Percentiles rank a stretch among this genome's conserved stretches.
Evolutionary conservation across 2,329 filamentous ascomycete species (phyloP).

Genomic region (Nannizziopsis barbatae): DNA sequence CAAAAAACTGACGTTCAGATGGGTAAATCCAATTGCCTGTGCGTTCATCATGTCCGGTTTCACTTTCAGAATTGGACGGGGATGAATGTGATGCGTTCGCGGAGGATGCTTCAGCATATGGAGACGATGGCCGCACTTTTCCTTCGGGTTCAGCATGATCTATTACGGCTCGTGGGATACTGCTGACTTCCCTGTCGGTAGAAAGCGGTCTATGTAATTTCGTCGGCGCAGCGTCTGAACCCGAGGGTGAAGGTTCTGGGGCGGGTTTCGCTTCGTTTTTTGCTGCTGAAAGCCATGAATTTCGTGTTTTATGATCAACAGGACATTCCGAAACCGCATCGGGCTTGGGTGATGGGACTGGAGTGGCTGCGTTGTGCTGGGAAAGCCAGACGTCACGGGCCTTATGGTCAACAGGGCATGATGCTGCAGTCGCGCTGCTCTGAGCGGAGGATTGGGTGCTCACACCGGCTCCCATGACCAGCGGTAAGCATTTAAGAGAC

Average conservation of each 20-base stretch:
- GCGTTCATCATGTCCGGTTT: constrained; percentile 57
- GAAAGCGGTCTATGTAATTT: constrained; percentile 43
- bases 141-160: constrained; percentile 13
- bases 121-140: constrained; percentile 22
- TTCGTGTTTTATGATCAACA: constrained; percentile 79
- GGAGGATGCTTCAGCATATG: constrained; percentile 20
- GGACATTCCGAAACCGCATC: constrained; percentile 51
- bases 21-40: constrained; percentile 96
- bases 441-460: constrained; percentile 24
- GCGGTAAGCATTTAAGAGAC: constrained; percentile 10
- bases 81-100: constrained; percentile 24
- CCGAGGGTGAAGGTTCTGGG: constrained; percentile 19
- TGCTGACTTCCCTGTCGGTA: constrained; percentile 62
- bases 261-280: constrained; percentile 15
- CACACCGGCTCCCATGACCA: constrained; percentile 29
- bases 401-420: constrained; percentile 83
- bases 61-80: constrained; percentile 64
- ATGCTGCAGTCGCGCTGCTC: constrained; percentile 26
- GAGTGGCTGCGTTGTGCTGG: constrained; percentile 38
- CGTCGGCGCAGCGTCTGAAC: constrained; percentile 16
- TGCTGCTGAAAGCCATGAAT: constrained; percentile 57
- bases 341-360: constrained; percentile 17
- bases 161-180: constrained; percentile 56
- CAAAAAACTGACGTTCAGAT: constrained; percentile 94
- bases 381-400: constrained; percentile 78